Evolutionary conservation across 805 yeast species (phyloP).

Genomic region (Zygoascus biomembranicola): DNA sequence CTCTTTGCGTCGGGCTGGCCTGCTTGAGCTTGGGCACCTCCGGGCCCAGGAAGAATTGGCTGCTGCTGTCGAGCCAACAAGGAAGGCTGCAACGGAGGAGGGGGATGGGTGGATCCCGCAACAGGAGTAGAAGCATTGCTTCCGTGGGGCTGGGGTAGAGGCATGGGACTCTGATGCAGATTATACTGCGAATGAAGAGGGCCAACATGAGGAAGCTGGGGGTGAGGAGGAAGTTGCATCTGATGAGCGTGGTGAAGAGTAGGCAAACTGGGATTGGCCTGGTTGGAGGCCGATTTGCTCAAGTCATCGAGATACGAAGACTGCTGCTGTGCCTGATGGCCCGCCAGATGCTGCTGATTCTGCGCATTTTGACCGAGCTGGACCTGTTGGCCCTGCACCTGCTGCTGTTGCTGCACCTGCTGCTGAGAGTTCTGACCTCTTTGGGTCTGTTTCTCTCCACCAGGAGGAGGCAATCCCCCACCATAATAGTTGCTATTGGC

Average conservation of each 20-base stretch:
- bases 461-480: neutral
- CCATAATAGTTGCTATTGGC: neutral
- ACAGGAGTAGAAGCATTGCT: neutral
- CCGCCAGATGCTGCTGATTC: neutral
- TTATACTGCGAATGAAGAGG: neutral
- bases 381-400: neutral
- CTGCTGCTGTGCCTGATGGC: neutral
- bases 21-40: neutral
- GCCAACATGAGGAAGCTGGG: conserved; percentile 1
- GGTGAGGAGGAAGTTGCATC: neutral
- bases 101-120: neutral
- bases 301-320: neutral
- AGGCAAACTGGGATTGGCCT: neutral
- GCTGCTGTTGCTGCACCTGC: conserved; percentile 7
- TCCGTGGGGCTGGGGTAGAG: neutral
- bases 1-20: conserved; percentile 2
- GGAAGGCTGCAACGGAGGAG: neutral
- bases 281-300: neutral
- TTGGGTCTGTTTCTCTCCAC: neutral
- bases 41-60: neutral
- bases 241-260: neutral
- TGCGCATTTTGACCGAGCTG: neutral
- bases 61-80: conserved; percentile 1
- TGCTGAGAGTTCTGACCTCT: neutral
- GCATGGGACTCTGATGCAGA: neutral